These are phyloP conservation scores for Plantago elongata DNA, from an alignment of 257 asterid genomes.

Conservation along the genomic window DNA sequence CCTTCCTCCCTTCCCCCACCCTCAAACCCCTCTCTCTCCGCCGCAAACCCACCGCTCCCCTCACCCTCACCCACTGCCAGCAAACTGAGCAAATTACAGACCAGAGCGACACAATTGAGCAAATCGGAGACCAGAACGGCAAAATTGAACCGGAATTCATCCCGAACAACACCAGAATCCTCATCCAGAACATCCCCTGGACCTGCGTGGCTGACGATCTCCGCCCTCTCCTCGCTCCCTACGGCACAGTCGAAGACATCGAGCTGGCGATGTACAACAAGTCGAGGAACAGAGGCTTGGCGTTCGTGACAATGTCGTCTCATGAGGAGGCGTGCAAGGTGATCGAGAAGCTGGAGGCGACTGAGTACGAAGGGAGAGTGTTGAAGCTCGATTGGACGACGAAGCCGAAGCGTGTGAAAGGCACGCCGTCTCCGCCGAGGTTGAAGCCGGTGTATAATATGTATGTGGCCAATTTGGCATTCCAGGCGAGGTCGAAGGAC, in stretches of 20 bases:
- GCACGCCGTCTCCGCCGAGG: constrained; percentile 15
- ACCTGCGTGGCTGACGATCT: constrained; percentile 55
- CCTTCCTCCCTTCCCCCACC: constrained; percentile 3
- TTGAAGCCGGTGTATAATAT: constrained; percentile 38
- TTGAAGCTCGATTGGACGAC: constrained; percentile 47
- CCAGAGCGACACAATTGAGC: constrained; percentile 18
- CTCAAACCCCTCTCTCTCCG: constrained; percentile 17
- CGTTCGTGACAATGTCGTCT: constrained; percentile 79
- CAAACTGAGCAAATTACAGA: constrained; percentile 23
- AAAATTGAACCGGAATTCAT: not conserved
- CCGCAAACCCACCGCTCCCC: constrained; percentile 29
- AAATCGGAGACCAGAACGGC: constrained; percentile 9
- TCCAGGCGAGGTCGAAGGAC: constrained; percentile 41
- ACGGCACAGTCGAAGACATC: constrained; percentile 65
- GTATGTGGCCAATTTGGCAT: constrained; percentile 43
- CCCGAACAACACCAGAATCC: constrained; percentile 37
- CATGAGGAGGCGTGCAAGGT: constrained; percentile 82
- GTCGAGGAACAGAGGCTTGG: constrained; percentile 80
- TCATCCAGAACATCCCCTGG: constrained; percentile 90
- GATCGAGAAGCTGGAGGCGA: constrained; percentile 47
- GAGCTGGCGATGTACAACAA: constrained; percentile 82
- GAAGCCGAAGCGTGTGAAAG: constrained; percentile 28
- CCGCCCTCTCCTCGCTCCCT: constrained; percentile 65
- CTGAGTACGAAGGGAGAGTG: constrained; percentile 44
- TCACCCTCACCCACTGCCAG: constrained; percentile 21